Conservation (phyloP, 208 protist genomes). For the Crithidia mellificae region DNA sequence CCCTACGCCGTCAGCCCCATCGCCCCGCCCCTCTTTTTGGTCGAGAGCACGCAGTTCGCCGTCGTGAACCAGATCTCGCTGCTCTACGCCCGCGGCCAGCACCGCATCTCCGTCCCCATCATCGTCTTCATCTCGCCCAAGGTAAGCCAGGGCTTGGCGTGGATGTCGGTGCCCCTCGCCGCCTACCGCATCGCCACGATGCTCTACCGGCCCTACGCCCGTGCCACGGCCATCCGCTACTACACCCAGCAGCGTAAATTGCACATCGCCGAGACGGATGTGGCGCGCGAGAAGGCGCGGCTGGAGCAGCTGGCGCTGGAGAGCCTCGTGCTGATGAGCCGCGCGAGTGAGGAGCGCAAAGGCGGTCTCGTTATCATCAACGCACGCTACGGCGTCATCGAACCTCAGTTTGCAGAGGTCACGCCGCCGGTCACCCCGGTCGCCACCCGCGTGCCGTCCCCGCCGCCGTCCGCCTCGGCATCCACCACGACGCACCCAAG, state of each 20-base stretch:
- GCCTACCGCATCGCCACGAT: conserved; percentile 52
- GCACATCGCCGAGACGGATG: conserved; percentile 75
- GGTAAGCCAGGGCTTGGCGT: conserved; percentile 50
- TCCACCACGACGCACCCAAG: conserved; percentile 2
- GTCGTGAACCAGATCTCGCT: conserved; percentile 71
- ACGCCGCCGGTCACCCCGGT: conserved; percentile 1
- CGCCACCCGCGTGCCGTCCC: conserved; percentile 2
- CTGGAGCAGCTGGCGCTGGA: conserved; percentile 77
- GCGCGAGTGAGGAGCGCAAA: conserved; percentile 60
- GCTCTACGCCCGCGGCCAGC: conserved; percentile 64
- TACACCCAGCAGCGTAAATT: conserved; percentile 52
- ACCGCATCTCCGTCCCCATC: conserved; percentile 77
- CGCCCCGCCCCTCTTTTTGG: conserved; percentile 46
- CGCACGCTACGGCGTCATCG: conserved; percentile 82
- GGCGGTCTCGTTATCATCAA: conserved; percentile 87
- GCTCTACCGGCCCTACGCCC: conserved; percentile 56
- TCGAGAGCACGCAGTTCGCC: conserved; percentile 38
- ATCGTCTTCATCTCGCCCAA: conserved; percentile 61
- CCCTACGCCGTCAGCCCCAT: conserved; percentile 58
- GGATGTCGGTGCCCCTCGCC: conserved; percentile 58
- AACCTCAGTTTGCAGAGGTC: conserved; percentile 59
- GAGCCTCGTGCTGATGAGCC: conserved; percentile 43
- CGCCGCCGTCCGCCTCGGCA: background rate
- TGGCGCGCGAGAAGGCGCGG: conserved; percentile 63
- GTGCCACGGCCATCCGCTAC: conserved; percentile 41